A percentile compares a stretch with the other conserved stretches of the same genome.
Evolutionary conservation across 148 eudicot genomes (phyloP).

Genomic region (Simmondsia chinensis): DNA sequence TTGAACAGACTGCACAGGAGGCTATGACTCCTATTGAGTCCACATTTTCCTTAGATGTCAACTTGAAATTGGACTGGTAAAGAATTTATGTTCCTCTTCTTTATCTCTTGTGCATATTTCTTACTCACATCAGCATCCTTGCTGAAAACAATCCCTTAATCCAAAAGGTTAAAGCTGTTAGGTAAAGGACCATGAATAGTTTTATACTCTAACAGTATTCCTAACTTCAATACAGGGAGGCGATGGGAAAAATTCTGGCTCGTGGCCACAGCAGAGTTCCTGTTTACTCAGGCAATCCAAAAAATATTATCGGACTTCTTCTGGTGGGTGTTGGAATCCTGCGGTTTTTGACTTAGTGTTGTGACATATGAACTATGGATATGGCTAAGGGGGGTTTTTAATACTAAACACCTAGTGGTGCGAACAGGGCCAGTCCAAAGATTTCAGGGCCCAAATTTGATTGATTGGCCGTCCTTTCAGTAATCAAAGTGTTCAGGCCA

Average conservation of each 20-base stretch:
- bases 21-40: constrained; percentile 46
- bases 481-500: no score
- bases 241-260: constrained; percentile 36
- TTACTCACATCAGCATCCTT: neutral
- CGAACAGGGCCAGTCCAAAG: no score
- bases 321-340: constrained; percentile 27
- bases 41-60: constrained; percentile 39
- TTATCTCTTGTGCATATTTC: neutral
- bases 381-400: neutral
- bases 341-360: neutral
- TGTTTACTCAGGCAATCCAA: constrained; percentile 37
- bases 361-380: neutral
- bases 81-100: neutral
- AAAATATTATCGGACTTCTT: constrained; percentile 38
- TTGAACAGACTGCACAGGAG: constrained; percentile 55
- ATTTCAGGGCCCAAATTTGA: no score
- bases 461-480: no score
- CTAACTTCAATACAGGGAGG: constrained; percentile 17
- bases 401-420: neutral
- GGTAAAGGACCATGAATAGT: neutral
- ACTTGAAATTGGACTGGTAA: constrained; percentile 43
- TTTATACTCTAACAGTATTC: neutral
- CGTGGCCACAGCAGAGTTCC: constrained; percentile 60
- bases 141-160: neutral
- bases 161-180: neutral